Evolutionary conservation across 371 early-diverging fungal genomes (phyloP), one percentile per base, ranked within the genome.

Genomic region (Mucor racemosus): DNA sequence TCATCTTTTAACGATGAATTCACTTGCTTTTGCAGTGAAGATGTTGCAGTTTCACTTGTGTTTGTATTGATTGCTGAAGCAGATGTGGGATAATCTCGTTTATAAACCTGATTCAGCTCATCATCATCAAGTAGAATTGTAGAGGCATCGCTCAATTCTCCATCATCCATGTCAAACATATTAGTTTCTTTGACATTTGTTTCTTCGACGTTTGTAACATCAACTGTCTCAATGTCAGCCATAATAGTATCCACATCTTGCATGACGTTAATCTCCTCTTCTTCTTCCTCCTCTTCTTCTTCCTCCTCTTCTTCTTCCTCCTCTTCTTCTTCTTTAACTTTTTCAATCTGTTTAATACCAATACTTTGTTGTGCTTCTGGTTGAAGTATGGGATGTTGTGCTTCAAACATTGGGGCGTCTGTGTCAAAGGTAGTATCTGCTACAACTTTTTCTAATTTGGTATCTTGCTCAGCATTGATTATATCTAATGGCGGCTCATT

Each of bases 111-210:
- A 1, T 39, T 21, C 0, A 60, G 10, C 11, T 72, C 72, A 4
- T 72, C 72, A 9, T 71, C 60, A 42, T 75, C 72, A 14, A 75
- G 33, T 35, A 71, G 60, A 35, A 76, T 53, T 0, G 76, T 76
- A 7, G 76, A 76, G 0, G 76, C 76, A 41, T 71, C 71, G 50
- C 76, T 76, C 8, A 76, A 36, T 64, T 76, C 73, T 15, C 68
- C 71, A 41, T 69, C 71, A 17, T 71, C 68, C 6, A 44, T 40
- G 21, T 44, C 58, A n/a, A 33, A 31, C 0, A 15, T n/a, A 41
- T 58, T 40, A 4, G 11, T 19, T 38, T 58, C 40, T 13, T 50
- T 54, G 1, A 50, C 21, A 41, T 58, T 40, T 7, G 11, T 19
- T 38, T 58, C 40, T 13, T 50, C 59, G 1, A 50, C 26, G 10